These are phyloP conservation scores for Bisporella sp. DNA, from an alignment of 2,329 filamentous ascomycete genomes.

Conservation along the genomic window DNA sequence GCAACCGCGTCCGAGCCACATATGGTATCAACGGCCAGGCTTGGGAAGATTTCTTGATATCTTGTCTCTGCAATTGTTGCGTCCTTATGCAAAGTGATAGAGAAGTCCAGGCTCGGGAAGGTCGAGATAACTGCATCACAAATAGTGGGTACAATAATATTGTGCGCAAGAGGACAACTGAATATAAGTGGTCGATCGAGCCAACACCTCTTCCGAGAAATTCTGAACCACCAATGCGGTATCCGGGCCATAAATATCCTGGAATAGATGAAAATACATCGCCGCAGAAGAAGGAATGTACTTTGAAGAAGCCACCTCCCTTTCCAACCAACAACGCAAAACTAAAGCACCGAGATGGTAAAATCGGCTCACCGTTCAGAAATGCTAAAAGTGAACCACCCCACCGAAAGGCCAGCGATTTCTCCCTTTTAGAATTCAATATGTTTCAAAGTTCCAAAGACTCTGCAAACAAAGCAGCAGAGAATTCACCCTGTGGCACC, in stretches of 20 bases:
- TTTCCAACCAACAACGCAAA: background rate
- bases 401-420: background rate
- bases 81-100: slow-evolving; percentile 36
- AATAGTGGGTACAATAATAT: background rate
- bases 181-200: too few relatives aligned
- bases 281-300: too few relatives aligned
- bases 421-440: background rate
- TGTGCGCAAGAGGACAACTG: too few relatives aligned
- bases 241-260: too few relatives aligned
- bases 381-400: background rate
- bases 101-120: slow-evolving; percentile 36
- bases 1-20: slow-evolving; percentile 31
- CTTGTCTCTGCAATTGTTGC: slow-evolving; percentile 35
- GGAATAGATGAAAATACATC: too few relatives aligned
- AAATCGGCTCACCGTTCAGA: background rate
- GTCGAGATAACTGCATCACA: slow-evolving; percentile 11
- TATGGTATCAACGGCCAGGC: slow-evolving; percentile 36
- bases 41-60: slow-evolving; percentile 27
- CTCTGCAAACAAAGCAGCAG: too few relatives aligned
- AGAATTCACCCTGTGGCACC: too few relatives aligned
- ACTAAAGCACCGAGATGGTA: background rate
- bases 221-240: too few relatives aligned
- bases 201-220: too few relatives aligned
- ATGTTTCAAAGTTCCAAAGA: background rate
- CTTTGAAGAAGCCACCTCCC: background rate